Conservation (phyloP, 495 filamentous ascomycete genomes). For the Aspergillus panamensis region DNA sequence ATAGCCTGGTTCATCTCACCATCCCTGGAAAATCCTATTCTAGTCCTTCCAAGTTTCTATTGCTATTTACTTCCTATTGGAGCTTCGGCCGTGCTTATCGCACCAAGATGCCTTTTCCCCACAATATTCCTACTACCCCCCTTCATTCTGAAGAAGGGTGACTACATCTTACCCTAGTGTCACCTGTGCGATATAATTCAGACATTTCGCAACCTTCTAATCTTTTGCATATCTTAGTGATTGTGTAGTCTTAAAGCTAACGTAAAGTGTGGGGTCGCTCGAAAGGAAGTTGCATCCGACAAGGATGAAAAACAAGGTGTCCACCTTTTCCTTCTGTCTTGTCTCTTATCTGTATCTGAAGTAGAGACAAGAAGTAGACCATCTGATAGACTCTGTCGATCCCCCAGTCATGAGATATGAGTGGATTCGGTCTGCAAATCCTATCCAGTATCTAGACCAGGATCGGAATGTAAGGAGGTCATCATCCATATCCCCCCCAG, state of each 20-base stretch:
- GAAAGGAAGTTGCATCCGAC: background rate
- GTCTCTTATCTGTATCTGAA: background rate
- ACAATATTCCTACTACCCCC: background rate
- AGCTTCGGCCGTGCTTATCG: background rate
- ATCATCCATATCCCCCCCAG: background rate
- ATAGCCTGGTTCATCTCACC: background rate
- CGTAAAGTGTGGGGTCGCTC: background rate
- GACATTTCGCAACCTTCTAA: background rate
- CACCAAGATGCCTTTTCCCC: background rate
- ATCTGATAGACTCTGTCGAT: background rate
- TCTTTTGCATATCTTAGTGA: background rate
- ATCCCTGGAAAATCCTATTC: background rate
- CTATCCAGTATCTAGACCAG: background rate
- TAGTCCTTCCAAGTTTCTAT: background rate
- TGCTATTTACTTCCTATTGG: background rate
- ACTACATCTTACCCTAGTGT: slow-evolving; percentile 9
- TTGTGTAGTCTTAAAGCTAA: background rate
- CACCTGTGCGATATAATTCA: slow-evolving; percentile 5
- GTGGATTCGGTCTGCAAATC: background rate
- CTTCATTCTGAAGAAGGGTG: background rate
- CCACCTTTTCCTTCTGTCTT: background rate
- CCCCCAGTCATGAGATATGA: background rate
- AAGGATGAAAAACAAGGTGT: background rate
- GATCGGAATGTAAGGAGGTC: background rate
- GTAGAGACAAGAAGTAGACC: background rate